Percentiles rank a stretch among this genome's conserved stretches.
These are phyloP conservation scores for Hydnomerulius pinastri DNA, from an alignment of 768 basidiomycete genomes.

Conservation along the genomic window DNA sequence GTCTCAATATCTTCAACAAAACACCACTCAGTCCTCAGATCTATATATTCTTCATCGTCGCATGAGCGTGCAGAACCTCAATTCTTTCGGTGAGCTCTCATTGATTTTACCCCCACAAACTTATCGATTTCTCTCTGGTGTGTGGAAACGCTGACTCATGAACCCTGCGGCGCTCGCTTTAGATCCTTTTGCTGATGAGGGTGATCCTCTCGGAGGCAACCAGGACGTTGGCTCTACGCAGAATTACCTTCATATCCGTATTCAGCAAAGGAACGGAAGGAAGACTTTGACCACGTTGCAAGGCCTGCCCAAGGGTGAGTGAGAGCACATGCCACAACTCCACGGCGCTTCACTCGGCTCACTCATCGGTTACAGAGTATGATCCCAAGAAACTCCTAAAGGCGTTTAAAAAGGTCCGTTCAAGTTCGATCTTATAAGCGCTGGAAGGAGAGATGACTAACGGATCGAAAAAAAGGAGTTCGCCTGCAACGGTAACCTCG, in stretches of 20 bases:
- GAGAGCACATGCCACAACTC: not conserved
- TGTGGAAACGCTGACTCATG: slow-evolving; percentile 11
- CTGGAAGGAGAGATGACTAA: slow-evolving; percentile 10
- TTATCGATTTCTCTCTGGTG: not conserved
- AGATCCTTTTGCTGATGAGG: slow-evolving; percentile 98
- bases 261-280: slow-evolving; percentile 98
- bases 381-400: slow-evolving; percentile 98
- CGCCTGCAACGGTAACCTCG: slow-evolving; percentile 96
- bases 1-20: slow-evolving; percentile 32
- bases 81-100: slow-evolving; percentile 62
- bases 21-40: slow-evolving; percentile 51
- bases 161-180: slow-evolving; percentile 9
- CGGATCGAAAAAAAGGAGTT: slow-evolving; percentile 67
- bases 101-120: too few relatives aligned
- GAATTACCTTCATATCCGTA: slow-evolving; percentile 92
- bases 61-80: slow-evolving; percentile 95
- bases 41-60: slow-evolving; percentile 55
- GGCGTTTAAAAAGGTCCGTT: slow-evolving; percentile 92
- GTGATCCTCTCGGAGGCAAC: slow-evolving; percentile 73
- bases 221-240: slow-evolving; percentile 79
- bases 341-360: slow-evolving; percentile 13
- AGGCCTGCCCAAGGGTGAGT: slow-evolving; percentile 87
- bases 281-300: slow-evolving; percentile 98
- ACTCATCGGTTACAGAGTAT: slow-evolving; percentile 63
- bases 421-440: not conserved